Evolutionary conservation across 192 early-diverging fungal genomes (phyloP), one percentile per base, ranked within the genome.

Genomic region (Backusella tuberculispora): DNA sequence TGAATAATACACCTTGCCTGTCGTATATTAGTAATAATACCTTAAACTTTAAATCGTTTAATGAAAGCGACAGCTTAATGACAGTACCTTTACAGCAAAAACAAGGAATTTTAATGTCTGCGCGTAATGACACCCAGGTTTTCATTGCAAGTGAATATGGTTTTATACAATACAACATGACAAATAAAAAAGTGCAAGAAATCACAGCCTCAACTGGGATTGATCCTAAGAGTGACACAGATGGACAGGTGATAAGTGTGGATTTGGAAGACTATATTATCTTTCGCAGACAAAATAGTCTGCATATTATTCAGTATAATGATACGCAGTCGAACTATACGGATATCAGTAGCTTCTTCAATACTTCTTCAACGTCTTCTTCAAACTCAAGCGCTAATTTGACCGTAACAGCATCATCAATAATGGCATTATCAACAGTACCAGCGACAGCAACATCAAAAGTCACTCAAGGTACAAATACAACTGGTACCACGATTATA

Each of bases 201-300:
- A 60, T 60, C 53, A 60, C 9, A 60, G 53, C 53, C 53, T 24
- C 53, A 60, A 60, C 53, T 60, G 53, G 24, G 53, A 60, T 60
- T 24, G 26, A 24, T 13, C 53, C 21, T 1, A 19, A 60, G 53
- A 60, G 53, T 60, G 53, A 26, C 24, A 60, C 19, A 60, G 13
- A 60, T n/a, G 53, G 53, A 4, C 53, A 60, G 21, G 53, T 60
- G 53, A 60, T 60, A 24, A 13, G 21, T 60, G 53, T 60, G 26
- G 53, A 24, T 26, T 26, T 60, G 26, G 21, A 26, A 3, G 53
- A 60, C 53, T 60, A 60, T 8, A 60, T 60, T 12, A 26, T 60
- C 10, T 60, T 60, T 60, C 53, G 53, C 4, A 6, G 26, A 60
- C 19, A 60, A 26, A 8, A 26, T 60, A 10, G n/a, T 4, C 3